Base-by-base conservation (phyloP, 768 basidiomycete species). In the Tulasnella sp. region DNA sequence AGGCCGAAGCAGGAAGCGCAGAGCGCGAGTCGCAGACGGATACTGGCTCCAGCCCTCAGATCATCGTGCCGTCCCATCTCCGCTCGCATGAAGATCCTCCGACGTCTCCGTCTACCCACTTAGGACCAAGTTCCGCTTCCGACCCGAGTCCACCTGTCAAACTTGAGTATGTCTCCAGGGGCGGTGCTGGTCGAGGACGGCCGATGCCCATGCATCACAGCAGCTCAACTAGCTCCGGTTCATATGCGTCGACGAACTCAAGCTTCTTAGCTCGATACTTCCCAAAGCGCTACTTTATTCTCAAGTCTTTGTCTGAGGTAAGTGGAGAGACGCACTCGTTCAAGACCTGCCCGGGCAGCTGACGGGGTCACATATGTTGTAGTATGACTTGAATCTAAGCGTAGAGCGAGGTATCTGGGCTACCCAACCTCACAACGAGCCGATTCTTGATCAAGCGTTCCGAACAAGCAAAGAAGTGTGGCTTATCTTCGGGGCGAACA, bases 351-450 rank as follows among this genome's bases (percentile, higher is more conserved):
- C 24, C 24, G 27, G 31, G 76, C 16, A 38, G 48, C 71, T 44
- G n/a, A 19, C 34, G 42, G 21, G 14, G 42, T 44, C 16, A 40
- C 80, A n/a, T 56, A 83, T 68, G 46, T 58, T 73, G 5, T 82
- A 95, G 95, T 88, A 88, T 80, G 94, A 94, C 85, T 85, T 96
- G 83, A 92, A 96, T 82, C 85, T 93, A 44, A 95, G 94, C 84
- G 91, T 94, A 36, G 87, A 92, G 83, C 89, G 88, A 19, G 93
- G 94, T 0, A 77, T 94, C 1, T 98, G 97, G 97, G 93, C 94
- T 71, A 98, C 97, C 0, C 97, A 99, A 85, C 89, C 88, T 82
- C 96, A 97, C 86, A 98, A 97, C 83, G 95, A 98, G 85, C 91
- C 90, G 12, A 91, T 97, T 73, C 87, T 98, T 21, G 96, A 98